Conservation (phyloP, 345 rosid species). For the Litchi chinensis region DNA sequence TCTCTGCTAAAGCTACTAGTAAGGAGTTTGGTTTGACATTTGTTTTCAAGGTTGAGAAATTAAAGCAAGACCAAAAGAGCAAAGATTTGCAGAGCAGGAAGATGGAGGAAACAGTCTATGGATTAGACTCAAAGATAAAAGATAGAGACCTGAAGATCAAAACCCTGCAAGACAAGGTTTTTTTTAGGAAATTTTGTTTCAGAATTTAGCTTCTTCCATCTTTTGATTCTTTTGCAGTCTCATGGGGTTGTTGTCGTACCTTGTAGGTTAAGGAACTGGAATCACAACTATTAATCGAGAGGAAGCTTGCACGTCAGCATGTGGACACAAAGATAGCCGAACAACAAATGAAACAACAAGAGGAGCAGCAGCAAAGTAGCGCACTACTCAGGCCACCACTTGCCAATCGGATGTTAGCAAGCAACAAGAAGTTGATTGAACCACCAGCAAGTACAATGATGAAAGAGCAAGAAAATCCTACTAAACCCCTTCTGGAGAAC, state of each 20-base stretch:
- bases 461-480: constrained; percentile 45
- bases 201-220: constrained; percentile 2
- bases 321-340: constrained; percentile 90
- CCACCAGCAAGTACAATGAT: constrained; percentile 17
- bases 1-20: neutral
- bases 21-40: neutral
- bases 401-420: constrained; percentile 44
- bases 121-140: constrained; percentile 70
- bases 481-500: constrained; percentile 41
- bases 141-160: constrained; percentile 77
- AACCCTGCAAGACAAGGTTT: constrained; percentile 85
- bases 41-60: constrained; percentile 63
- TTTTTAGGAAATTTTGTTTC: neutral
- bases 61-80: constrained; percentile 81
- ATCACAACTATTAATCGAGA: constrained; percentile 83
- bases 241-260: neutral
- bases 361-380: constrained; percentile 50
- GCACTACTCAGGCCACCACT: constrained; percentile 55
- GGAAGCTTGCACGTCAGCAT: constrained; percentile 94
- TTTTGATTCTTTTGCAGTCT: neutral
- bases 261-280: constrained; percentile 87
- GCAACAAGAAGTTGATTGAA: constrained; percentile 46
- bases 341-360: constrained; percentile 58
- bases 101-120: constrained; percentile 79
- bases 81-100: constrained; percentile 83